A percentile compares a stretch with the other conserved stretches of the same genome.
Conservation (phyloP, 2,329 filamentous ascomycete species). For the Lasiodiplodia hormozganensis region DNA sequence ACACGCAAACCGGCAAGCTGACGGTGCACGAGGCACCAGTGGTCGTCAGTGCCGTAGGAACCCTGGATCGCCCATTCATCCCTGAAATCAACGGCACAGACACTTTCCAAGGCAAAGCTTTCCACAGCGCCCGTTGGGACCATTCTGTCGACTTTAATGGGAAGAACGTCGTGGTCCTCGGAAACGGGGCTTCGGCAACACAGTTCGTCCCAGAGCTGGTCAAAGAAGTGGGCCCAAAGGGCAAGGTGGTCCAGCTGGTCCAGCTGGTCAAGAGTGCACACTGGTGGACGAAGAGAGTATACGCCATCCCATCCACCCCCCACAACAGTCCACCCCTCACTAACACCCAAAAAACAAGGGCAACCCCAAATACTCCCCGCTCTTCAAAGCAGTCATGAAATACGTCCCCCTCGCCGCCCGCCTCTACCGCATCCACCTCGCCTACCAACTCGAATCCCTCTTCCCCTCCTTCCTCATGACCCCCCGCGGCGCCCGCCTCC, state of each 20-base stretch:
- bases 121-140: conserved; percentile 50
- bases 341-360: not conserved
- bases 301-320: conserved; percentile 35
- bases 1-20: conserved; percentile 35
- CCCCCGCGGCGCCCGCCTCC: conserved; percentile 36
- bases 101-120: conserved; percentile 47
- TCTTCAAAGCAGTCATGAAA: conserved; percentile 53
- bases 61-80: not conserved
- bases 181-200: conserved; percentile 57
- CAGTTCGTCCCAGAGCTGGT: conserved; percentile 57
- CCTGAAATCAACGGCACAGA: not conserved
- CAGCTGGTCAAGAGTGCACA: not conserved
- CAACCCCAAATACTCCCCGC: conserved; percentile 45
- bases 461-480: conserved; percentile 52
- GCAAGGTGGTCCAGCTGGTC: not conserved
- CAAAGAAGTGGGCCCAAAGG: not conserved
- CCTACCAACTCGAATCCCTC: conserved; percentile 54
- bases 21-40: conserved; percentile 44
- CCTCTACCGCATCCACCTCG: conserved; percentile 52
- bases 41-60: conserved; percentile 46
- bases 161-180: conserved; percentile 41
- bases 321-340: too few relatives aligned
- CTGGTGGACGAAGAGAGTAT: conserved; percentile 43
- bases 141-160: conserved; percentile 57
- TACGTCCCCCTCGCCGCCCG: conserved; percentile 55